Evolutionary conservation across 495 filamentous ascomycete genomes (phyloP).

Genomic region (Glonium stellatum): DNA sequence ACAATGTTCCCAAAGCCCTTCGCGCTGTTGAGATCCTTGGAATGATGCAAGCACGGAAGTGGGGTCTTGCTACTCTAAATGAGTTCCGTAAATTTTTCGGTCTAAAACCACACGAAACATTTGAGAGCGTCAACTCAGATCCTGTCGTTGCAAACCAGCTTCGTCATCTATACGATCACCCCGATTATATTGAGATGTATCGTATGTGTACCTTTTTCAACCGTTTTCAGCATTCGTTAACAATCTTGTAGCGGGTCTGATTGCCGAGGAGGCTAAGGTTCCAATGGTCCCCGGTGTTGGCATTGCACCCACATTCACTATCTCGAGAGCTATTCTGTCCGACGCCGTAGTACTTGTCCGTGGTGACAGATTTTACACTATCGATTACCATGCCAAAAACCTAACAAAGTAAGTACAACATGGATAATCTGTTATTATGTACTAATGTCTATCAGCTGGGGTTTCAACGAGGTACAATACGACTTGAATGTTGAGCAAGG

Average conservation of each 20-base stretch:
- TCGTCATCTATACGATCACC: slow-evolving; percentile 51
- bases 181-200: slow-evolving; percentile 59
- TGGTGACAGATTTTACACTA: slow-evolving; percentile 80
- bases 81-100: slow-evolving; percentile 58
- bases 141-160: slow-evolving; percentile 45
- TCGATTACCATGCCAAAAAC: slow-evolving; percentile 29
- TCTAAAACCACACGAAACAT: slow-evolving; percentile 50
- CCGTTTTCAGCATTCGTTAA: no score
- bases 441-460: slow-evolving; percentile 42
- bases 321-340: slow-evolving; percentile 73
- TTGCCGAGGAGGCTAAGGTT: slow-evolving; percentile 54
- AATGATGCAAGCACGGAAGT: slow-evolving; percentile 54
- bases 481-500: slow-evolving; percentile 70
- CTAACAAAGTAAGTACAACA: slow-evolving; percentile 22
- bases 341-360: slow-evolving; percentile 82
- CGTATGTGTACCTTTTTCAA: no score
- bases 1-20: slow-evolving; percentile 53
- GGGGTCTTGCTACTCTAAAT: slow-evolving; percentile 55
- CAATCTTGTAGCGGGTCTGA: neutral
- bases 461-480: slow-evolving; percentile 65
- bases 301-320: slow-evolving; percentile 74
- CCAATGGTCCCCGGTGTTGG: slow-evolving; percentile 71
- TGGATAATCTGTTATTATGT: neutral
- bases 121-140: slow-evolving; percentile 59
- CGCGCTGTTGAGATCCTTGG: slow-evolving; percentile 54